Conservation (phyloP, 345 rosid species). For the Arabidopsis arenosa region DNA sequence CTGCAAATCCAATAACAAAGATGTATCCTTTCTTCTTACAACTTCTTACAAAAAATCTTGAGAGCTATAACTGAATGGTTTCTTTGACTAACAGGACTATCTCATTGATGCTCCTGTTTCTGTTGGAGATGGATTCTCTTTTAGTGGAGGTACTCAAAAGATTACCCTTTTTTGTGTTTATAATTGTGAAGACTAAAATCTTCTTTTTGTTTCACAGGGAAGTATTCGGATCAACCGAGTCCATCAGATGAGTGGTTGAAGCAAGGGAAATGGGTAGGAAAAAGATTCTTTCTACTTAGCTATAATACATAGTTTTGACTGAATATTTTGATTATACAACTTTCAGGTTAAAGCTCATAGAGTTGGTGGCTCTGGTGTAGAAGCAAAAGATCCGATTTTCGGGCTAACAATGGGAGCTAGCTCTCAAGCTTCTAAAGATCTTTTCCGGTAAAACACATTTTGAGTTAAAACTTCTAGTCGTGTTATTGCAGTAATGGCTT, state of each 20-base stretch:
- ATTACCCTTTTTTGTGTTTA: background rate
- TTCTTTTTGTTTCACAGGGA: constrained; percentile 55
- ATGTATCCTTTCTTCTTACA: constrained; percentile 43
- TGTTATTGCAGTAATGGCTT: constrained; percentile 3
- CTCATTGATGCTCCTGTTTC: constrained; percentile 87
- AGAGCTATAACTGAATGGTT: background rate
- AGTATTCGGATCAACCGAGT: constrained; percentile 80
- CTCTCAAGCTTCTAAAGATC: constrained; percentile 76
- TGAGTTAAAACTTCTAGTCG: background rate
- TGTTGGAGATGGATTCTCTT: constrained; percentile 93
- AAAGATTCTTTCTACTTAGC: background rate
- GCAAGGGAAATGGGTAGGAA: constrained; percentile 68
- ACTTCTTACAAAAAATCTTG: background rate
- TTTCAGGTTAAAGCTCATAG: constrained; percentile 79
- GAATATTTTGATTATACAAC: background rate
- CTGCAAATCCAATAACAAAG: constrained; percentile 56
- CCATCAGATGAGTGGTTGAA: constrained; percentile 88
- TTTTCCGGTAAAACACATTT: constrained; percentile 62
- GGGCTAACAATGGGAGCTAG: constrained; percentile 84
- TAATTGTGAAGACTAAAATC: background rate
- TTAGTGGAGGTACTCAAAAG: constrained; percentile 65
- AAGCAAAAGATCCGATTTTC: constrained; percentile 87
- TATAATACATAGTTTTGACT: background rate
- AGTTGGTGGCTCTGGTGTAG: constrained; percentile 68
- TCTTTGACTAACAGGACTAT: constrained; percentile 60